phyloP scores from a whole-genome alignment of 805 yeast species.

The Kodamaea neixiangensis region DNA sequence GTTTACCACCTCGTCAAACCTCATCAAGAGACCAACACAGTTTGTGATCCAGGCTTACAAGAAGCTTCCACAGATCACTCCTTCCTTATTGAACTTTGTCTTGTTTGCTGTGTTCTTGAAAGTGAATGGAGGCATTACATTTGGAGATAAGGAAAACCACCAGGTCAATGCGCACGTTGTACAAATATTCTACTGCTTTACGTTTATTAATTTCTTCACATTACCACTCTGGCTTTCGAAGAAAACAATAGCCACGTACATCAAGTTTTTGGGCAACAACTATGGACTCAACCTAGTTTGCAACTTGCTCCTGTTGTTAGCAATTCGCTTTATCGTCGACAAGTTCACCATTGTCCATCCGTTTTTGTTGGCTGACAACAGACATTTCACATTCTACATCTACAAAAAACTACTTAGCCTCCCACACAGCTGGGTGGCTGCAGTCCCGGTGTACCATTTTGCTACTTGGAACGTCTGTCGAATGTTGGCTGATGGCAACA shows the following conservation, averaged over 20 bases:
- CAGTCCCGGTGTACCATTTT: conserved; percentile 74
- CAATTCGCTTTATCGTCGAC: conserved; percentile 50
- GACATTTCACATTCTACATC: conserved; percentile 89
- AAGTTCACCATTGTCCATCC: conserved; percentile 81
- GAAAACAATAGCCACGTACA: conserved; percentile 42
- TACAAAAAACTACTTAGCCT: conserved; percentile 65
- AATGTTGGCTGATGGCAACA: conserved; percentile 14
- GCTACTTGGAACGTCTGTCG: conserved; percentile 35
- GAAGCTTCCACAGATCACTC: conserved; percentile 36
- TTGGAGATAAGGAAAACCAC: conserved; percentile 92
- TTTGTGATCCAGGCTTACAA: conserved; percentile 15
- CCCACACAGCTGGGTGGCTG: conserved; percentile 46
- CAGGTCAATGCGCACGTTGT: conserved; percentile 67
- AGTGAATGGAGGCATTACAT: conserved; percentile 78
- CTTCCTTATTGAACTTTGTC: conserved; percentile 53
- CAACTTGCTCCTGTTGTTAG: conserved; percentile 18
- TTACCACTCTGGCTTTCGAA: conserved; percentile 71
- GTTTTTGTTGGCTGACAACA: conserved; percentile 87
- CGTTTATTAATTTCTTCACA: conserved; percentile 65
- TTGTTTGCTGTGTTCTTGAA: conserved; percentile 59
- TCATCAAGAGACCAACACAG: conserved; percentile 22
- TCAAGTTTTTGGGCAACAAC: conserved; percentile 25
- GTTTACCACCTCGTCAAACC: conserved; percentile 14
- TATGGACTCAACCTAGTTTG: conserved; percentile 19
- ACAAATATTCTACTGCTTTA: conserved; percentile 77